Conservation (phyloP, 148 eudicot genomes). For the Gaultheria prostrata region DNA sequence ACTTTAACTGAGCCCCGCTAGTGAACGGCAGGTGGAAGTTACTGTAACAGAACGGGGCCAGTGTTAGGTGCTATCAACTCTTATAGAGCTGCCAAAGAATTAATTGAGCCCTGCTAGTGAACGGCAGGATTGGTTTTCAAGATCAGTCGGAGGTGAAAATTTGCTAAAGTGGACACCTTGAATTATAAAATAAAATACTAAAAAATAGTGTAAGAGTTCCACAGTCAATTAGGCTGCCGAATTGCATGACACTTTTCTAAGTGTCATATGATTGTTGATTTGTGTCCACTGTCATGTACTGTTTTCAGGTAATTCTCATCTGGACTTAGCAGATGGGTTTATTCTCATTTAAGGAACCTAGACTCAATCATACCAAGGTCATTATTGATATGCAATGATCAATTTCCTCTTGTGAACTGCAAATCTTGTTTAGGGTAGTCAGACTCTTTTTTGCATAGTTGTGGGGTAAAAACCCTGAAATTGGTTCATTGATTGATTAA, state of each 20-base stretch:
- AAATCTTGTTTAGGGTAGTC: background rate
- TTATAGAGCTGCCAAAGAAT: background rate
- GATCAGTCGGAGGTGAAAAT: background rate
- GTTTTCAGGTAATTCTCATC: background rate
- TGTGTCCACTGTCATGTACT: background rate
- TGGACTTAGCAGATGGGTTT: background rate
- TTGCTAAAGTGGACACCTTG: background rate
- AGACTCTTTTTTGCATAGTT: background rate
- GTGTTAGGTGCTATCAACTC: background rate
- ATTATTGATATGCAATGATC: background rate
- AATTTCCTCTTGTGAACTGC: background rate
- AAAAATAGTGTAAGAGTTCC: background rate
- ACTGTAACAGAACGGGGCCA: background rate
- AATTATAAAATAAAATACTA: background rate
- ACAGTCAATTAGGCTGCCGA: background rate
- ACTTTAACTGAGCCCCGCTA: background rate
- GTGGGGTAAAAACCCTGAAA: too few relatives aligned
- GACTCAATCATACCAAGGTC: background rate
- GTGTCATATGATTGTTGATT: background rate
- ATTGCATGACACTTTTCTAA: background rate
- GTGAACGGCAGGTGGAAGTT: background rate
- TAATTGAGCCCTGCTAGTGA: background rate
- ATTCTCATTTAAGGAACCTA: background rate
- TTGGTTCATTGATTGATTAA: background rate
- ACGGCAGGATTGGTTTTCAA: background rate